phyloP scores from a whole-genome alignment of 805 yeast species.

The Wilhelminamyces savonicus region DNA sequence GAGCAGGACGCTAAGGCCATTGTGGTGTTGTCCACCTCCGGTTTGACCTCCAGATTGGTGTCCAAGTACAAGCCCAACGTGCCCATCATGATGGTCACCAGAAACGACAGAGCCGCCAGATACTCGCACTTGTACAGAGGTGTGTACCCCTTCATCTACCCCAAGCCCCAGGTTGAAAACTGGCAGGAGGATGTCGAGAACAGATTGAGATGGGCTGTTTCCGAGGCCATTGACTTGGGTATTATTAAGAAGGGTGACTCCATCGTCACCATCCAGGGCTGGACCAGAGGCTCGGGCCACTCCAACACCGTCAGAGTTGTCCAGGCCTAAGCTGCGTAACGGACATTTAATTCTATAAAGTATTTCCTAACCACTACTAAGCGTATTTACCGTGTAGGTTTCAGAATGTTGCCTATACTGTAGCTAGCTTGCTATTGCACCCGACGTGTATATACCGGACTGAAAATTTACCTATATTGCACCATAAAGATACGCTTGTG shows the following conservation, averaged over 20 bases:
- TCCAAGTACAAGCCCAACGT: slow-evolving; percentile 97
- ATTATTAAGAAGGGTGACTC: slow-evolving; percentile 82
- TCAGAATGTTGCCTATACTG: too few species aligned
- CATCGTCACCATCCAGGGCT: slow-evolving; percentile 95
- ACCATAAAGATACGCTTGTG: too few species aligned
- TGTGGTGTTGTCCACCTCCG: slow-evolving; percentile 91
- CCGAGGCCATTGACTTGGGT: slow-evolving; percentile 82
- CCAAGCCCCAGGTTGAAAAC: slow-evolving; percentile 57
- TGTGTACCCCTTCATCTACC: slow-evolving; percentile 93
- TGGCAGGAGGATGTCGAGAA: slow-evolving; percentile 97
- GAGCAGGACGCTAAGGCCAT: slow-evolving; percentile 97
- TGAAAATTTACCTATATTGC: too few species aligned
- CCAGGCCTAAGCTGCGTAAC: slow-evolving; percentile 44
- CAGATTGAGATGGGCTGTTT: slow-evolving; percentile 89
- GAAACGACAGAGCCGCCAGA: slow-evolving; percentile 91
- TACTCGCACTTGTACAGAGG: slow-evolving; percentile 96
- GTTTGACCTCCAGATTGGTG: slow-evolving; percentile 90
- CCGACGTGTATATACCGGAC: too few species aligned
- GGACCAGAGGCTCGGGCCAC: slow-evolving; percentile 98
- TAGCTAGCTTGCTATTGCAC: too few species aligned
- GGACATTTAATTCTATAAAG: neutral
- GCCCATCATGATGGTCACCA: slow-evolving; percentile 96
- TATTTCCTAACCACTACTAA: too few species aligned
- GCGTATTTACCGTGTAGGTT: too few species aligned
- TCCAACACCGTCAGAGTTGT: slow-evolving; percentile 96